Evolutionary conservation across 805 yeast species (phyloP), one percentile per base, ranked within the genome.

Genomic region (Pichia ethanolica): DNA sequence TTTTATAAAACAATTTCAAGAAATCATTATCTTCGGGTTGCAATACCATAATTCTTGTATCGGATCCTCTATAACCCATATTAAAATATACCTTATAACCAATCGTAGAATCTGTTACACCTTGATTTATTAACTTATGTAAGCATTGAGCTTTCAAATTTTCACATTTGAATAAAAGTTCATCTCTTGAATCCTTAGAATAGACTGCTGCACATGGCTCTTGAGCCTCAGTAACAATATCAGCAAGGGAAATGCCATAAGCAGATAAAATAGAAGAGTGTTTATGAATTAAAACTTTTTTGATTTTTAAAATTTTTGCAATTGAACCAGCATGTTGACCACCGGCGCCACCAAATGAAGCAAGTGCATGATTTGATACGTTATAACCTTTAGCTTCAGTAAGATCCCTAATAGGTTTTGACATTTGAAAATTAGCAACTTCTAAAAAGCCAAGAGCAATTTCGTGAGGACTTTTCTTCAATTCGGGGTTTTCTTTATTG

Each of bases 301-400:
- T 63, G 43, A 89, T 84, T 8, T 89, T 89, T 53, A 89, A 71
- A 30, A 77, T 73, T 50, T 78, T 73, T 1, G 95, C 95, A 35
- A 89, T 81, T 8, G 86, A 81, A 44, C 78, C 81, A 3, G 93
- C 90, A 65, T 86, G 90, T 66, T 89, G 96, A 9, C 96, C 96
- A 48, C 96, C 96, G 30, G 95, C 95, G 43, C 96, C 96, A 44
- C 96, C 96, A 67, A 89, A 89, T 3, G 91, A 77, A 1, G 89
- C 95, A 51, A 89, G 67, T 50, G 83, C 69, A 63, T 89, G 96
- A 13, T 75, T 70, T 10, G 84, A 63, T 0, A 81, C 73, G 40
- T 77, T 73, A 59, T 81, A 80, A 5, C 96, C 96, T 60, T 82
- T 86, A 2, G 91, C 87, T 61, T 88, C 96, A 0, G 96, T 88